Conservation (phyloP, 352 stramenopile genomes). For the Phytophthora macrochlamydospora region DNA sequence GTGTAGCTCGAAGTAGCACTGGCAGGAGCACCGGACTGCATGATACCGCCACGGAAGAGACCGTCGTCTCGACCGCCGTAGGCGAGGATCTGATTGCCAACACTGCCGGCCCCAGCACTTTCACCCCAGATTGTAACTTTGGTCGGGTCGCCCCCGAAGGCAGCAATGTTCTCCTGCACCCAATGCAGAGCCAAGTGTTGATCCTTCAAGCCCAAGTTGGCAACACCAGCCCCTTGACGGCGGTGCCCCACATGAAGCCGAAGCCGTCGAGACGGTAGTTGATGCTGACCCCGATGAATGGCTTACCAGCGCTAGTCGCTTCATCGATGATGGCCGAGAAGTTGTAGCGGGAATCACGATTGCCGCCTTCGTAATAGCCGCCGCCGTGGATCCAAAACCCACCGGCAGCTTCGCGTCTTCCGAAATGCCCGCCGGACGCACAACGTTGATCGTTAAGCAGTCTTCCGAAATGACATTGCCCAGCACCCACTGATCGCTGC, state of each 20-base stretch:
- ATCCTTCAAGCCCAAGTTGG: slow-evolving; percentile 87
- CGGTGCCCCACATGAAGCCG: slow-evolving; percentile 32
- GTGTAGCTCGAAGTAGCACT: slow-evolving; percentile 6
- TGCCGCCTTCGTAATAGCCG: slow-evolving; percentile 25
- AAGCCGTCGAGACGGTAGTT: slow-evolving; percentile 46
- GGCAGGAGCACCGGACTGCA: slow-evolving; percentile 24
- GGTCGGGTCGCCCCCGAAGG: slow-evolving; percentile 19
- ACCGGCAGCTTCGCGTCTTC: slow-evolving; percentile 20
- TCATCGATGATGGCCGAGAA: slow-evolving; percentile 35
- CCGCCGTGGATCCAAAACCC: slow-evolving; percentile 27
- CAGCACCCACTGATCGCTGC: slow-evolving; percentile 10
- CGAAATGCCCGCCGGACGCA: slow-evolving; percentile 36
- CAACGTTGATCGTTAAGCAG: slow-evolving; percentile 88
- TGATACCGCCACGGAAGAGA: slow-evolving; percentile 26
- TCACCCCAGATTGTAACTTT: slow-evolving; percentile 30
- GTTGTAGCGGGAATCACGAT: slow-evolving; percentile 36
- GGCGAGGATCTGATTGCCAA: slow-evolving; percentile 28
- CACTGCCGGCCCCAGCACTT: not conserved
- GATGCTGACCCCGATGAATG: slow-evolving; percentile 43
- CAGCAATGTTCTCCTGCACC: slow-evolving; percentile 26
- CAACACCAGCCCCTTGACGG: slow-evolving; percentile 40
- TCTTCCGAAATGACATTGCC: slow-evolving; percentile 52
- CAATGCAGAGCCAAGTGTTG: slow-evolving; percentile 82
- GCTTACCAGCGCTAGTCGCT: slow-evolving; percentile 12
- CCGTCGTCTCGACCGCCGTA: slow-evolving; percentile 29